A percentile compares a stretch with the other conserved stretches of the same genome.
These are phyloP conservation scores for Coniochaeta sp. DNA, from an alignment of 2,329 filamentous ascomycete genomes.

Conservation along the genomic window DNA sequence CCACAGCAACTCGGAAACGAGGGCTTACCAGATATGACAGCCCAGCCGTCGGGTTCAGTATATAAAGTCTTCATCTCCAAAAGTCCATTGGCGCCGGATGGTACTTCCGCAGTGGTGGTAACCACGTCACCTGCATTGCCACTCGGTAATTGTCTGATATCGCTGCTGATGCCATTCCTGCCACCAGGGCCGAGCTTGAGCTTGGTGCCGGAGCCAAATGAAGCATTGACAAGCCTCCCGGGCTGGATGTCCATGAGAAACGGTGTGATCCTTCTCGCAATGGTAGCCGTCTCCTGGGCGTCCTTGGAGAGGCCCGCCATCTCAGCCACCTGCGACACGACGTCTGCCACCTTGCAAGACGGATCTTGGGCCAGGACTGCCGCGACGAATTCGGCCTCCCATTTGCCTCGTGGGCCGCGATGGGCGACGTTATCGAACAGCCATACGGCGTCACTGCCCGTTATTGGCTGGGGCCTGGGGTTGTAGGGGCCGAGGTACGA, in stretches of 20 bases:
- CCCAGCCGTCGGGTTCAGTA: slow-evolving; percentile 73
- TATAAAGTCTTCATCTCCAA: slow-evolving; percentile 64
- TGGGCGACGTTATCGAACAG: slow-evolving; percentile 52
- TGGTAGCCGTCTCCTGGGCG: slow-evolving; percentile 30
- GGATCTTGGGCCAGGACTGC: slow-evolving; percentile 72
- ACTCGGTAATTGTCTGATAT: slow-evolving; percentile 46
- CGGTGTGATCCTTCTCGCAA: slow-evolving; percentile 61
- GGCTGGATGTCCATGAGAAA: slow-evolving; percentile 73
- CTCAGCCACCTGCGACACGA: slow-evolving; percentile 16
- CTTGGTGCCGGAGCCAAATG: slow-evolving; percentile 37
- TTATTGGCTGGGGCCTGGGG: slow-evolving; percentile 52
- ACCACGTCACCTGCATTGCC: slow-evolving; percentile 36
- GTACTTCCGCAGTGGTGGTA: slow-evolving; percentile 41
- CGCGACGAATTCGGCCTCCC: slow-evolving; percentile 78
- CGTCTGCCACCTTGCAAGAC: slow-evolving; percentile 57
- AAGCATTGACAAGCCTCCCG: slow-evolving; percentile 58
- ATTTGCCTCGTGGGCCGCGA: slow-evolving; percentile 38
- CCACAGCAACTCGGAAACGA: background rate
- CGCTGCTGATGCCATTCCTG: slow-evolving; percentile 62
- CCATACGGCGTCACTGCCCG: slow-evolving; percentile 70
- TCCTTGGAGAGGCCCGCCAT: slow-evolving; percentile 13
- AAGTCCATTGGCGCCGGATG: slow-evolving; percentile 43
- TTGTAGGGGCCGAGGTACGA: slow-evolving; percentile 45
- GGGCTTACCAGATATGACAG: slow-evolving; percentile 61
- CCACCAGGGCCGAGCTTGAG: slow-evolving; percentile 62